Evolutionary conservation across 2,329 filamentous ascomycete species (phyloP), one percentile per base, ranked within the genome.

Genomic region (Paecilomyces variotii): DNA sequence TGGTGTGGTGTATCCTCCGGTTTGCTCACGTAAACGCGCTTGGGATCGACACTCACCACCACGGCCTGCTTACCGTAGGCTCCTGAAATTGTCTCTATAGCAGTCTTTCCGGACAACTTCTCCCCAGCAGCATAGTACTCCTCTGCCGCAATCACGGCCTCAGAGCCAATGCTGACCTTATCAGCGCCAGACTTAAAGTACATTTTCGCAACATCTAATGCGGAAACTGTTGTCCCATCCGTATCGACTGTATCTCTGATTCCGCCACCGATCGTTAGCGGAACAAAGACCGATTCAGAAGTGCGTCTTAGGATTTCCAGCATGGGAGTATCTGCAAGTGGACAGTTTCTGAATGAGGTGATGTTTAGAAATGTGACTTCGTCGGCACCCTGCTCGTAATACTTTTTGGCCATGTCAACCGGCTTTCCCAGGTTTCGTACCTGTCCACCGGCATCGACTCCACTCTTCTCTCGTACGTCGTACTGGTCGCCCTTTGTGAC

Each of bases 401-500:
- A 99, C 68, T 85, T 86, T 75, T 85, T 86, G 7, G 94, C 94
- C 84, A 99, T 89, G 64, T 96, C 91, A 54, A 99, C 92, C 1
- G 94, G 94, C 76, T 99, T 99, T 64, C 94, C 94, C 2, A 99
- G 82, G 74, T 99, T 99, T 63, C 94, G 87, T 35, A 99, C 92
- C 65, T 83, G 74, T 24, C 83, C 79, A 54, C 78, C 77, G 27
- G 67, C 79, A 57, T 84, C 80, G 59, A 80, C 79, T 12, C 78
- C 80, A 25, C 80, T 79, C 76, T 97, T 97, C 70, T 97, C 94
- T 32, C 94, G 89, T 5, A 99, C 94, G 69, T 99, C 94, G 78
- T 99, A 99, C 74, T 97, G 93, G 76, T 99, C 94, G 59, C 94
- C 94, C 76, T 99, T 99, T 12, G 94, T 99, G 39, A 99, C 94